A percentile compares a stretch with the other conserved stretches of the same genome.
Conservation (phyloP, 768 basidiomycete species). For the Hypholoma sublateritium region DNA sequence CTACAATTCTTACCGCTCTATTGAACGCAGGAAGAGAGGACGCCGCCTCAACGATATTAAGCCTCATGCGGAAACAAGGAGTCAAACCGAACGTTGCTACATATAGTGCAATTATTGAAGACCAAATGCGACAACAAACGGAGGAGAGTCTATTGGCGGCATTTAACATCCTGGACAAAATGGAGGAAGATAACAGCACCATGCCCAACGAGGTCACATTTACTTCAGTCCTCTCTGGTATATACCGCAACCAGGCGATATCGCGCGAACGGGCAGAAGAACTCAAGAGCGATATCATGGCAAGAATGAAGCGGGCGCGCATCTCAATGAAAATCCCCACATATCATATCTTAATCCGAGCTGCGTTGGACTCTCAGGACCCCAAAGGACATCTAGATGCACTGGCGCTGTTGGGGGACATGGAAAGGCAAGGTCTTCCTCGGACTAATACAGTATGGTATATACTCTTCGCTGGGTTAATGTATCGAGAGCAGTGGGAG, state of each 20-base stretch:
- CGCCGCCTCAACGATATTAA: slow-evolving; percentile 61
- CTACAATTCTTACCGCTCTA: slow-evolving; percentile 79
- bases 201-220: slow-evolving; percentile 81
- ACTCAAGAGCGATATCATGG: slow-evolving; percentile 49
- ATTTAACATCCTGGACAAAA: slow-evolving; percentile 66
- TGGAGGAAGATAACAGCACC: slow-evolving; percentile 60
- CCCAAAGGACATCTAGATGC: slow-evolving; percentile 54
- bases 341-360: slow-evolving; percentile 77
- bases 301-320: slow-evolving; percentile 55
- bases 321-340: slow-evolving; percentile 60
- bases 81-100: slow-evolving; percentile 74
- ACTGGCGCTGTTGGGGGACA: slow-evolving; percentile 59
- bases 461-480: slow-evolving; percentile 67
- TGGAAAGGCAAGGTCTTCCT: slow-evolving; percentile 47
- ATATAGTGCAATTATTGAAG: slow-evolving; percentile 78
- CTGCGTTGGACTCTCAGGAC: slow-evolving; percentile 54
- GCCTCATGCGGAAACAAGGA: slow-evolving; percentile 75
- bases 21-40: slow-evolving; percentile 67
- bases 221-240: slow-evolving; percentile 72
- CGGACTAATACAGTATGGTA: slow-evolving; percentile 73
- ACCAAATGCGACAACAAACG: slow-evolving; percentile 60
- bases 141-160: slow-evolving; percentile 58
- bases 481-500: slow-evolving; percentile 55
- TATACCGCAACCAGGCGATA: slow-evolving; percentile 61
- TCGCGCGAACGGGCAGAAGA: slow-evolving; percentile 42